A percentile compares a stretch with the other conserved stretches of the same genome.
These are phyloP conservation scores for Cercospora janseana DNA, from an alignment of 2,329 filamentous ascomycete genomes.

Conservation along the genomic window DNA sequence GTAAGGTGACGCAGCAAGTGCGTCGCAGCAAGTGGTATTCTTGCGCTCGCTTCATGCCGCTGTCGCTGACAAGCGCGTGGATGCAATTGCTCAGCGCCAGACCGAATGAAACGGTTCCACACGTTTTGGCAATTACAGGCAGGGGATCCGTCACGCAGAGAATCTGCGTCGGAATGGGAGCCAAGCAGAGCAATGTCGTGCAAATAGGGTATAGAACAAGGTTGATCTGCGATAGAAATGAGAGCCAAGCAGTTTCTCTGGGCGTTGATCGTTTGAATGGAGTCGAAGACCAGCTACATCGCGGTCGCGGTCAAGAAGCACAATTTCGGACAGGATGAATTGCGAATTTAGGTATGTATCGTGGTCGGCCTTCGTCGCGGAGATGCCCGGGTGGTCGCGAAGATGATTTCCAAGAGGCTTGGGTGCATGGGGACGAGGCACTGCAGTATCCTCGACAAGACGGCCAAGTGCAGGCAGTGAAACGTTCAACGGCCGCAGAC, in stretches of 20 bases:
- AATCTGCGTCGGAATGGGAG: not conserved
- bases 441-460: constrained; percentile 19
- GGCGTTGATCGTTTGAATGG: constrained; percentile 6
- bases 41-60: constrained; percentile 2
- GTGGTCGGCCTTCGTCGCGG: not conserved
- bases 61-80: constrained; percentile 3
- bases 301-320: not conserved
- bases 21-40: constrained; percentile 2
- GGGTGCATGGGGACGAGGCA: constrained; percentile 16
- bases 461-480: constrained; percentile 21
- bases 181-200: constrained; percentile 1
- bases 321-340: constrained; percentile 7
- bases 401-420: constrained; percentile 15
- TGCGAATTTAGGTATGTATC: not conserved
- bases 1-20: constrained; percentile 1
- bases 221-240: constrained; percentile 10
- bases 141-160: not conserved
- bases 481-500: constrained; percentile 19
- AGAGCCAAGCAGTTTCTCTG: constrained; percentile 18
- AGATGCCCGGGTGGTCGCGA: not conserved
- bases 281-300: constrained; percentile 10
- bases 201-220: constrained; percentile 6
- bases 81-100: constrained; percentile 5
- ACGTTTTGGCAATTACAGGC: not conserved
- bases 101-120: not conserved